phyloP scores from a whole-genome alignment of 2,329 filamentous ascomycete species.

The Talaromyces sp. region DNA sequence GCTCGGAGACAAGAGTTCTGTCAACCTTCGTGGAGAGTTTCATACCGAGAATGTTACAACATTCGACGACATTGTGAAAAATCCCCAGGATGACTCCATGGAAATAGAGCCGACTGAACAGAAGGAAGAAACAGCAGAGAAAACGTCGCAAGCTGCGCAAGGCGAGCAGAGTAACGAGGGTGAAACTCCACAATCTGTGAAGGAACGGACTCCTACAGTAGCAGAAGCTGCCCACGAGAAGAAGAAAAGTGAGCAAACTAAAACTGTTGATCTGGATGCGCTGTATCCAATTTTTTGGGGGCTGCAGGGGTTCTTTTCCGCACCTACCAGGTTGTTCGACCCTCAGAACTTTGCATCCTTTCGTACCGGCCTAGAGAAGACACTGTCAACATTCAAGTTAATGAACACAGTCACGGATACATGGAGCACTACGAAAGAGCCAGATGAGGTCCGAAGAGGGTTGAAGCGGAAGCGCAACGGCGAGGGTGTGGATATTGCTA shows the following conservation, averaged over 20 bases:
- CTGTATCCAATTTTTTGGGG: slow-evolving; percentile 94
- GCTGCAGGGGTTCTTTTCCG: slow-evolving; percentile 84
- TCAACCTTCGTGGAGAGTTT: slow-evolving; percentile 92
- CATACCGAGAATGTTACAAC: slow-evolving; percentile 91
- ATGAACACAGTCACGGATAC: slow-evolving; percentile 64
- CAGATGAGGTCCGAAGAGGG: slow-evolving; percentile 60
- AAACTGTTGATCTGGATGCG: slow-evolving; percentile 59
- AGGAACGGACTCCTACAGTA: background rate
- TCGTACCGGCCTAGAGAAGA: slow-evolving; percentile 58
- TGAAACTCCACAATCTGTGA: slow-evolving; percentile 13
- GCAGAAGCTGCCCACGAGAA: slow-evolving; percentile 13
- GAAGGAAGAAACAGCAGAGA: slow-evolving; percentile 30
- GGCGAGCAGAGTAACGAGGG: slow-evolving; percentile 18
- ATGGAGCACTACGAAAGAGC: slow-evolving; percentile 51
- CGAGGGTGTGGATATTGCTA: slow-evolving; percentile 59
- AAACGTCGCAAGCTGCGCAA: slow-evolving; percentile 29
- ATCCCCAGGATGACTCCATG: slow-evolving; percentile 52
- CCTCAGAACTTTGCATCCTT: slow-evolving; percentile 60
- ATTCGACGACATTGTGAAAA: slow-evolving; percentile 58
- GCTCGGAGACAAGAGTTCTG: slow-evolving; percentile 91
- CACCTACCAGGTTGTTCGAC: slow-evolving; percentile 78
- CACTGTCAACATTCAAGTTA: slow-evolving; percentile 69
- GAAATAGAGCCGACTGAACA: slow-evolving; percentile 49
- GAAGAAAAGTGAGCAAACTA: slow-evolving; percentile 35
- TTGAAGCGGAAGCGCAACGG: slow-evolving; percentile 65